Conservation (phyloP, 306 rosid genomes). For the Dalbergia cultrata region DNA sequence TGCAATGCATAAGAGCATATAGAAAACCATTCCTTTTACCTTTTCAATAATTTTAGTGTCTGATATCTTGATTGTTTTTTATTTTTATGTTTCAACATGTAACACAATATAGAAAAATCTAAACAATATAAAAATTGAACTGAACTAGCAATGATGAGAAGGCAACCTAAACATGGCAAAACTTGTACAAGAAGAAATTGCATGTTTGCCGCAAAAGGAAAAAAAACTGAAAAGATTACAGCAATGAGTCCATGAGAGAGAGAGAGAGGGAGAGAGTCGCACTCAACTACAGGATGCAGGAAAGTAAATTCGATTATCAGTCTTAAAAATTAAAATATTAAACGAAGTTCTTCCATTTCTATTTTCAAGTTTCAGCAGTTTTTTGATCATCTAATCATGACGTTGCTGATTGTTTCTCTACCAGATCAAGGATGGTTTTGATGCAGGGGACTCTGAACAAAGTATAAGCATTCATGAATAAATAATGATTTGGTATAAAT, state of each 20-base stretch:
- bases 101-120: not conserved
- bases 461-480: constrained; percentile 5
- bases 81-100: not conserved
- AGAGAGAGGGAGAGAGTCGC: not conserved
- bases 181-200: not conserved
- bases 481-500: not conserved
- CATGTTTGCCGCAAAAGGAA: not conserved
- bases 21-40: not conserved
- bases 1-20: constrained; percentile 7
- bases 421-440: not conserved
- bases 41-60: not conserved
- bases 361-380: not conserved
- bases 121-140: not conserved
- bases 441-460: not conserved
- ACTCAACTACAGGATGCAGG: not conserved
- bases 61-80: not conserved
- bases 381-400: not conserved
- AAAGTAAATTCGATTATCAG: not conserved
- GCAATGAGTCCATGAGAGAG: not conserved
- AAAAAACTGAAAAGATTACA: not conserved
- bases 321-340: not conserved
- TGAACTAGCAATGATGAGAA: not conserved
- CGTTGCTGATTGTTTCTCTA: not conserved
- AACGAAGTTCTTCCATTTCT: not conserved
- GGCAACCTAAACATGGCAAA: not conserved